Percentiles rank a stretch among this genome's conserved stretches.
Evolutionary conservation across 371 early-diverging fungal genomes (phyloP).

Genomic region (Mucor piriformis): DNA sequence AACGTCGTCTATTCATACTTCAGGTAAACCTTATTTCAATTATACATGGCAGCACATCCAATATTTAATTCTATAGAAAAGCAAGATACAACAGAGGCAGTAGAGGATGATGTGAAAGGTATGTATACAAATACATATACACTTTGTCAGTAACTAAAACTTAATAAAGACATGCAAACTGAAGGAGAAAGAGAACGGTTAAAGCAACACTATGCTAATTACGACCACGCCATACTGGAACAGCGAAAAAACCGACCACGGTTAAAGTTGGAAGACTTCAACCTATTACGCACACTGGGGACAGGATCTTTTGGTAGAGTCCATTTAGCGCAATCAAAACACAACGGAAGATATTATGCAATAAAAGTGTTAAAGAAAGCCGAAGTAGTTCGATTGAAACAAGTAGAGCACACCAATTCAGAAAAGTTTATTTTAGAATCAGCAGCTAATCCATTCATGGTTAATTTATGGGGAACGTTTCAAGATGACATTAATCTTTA

Average conservation of each 20-base stretch:
- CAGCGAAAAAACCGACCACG: conserved; percentile 49
- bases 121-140: background rate
- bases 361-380: conserved; percentile 94
- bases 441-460: conserved; percentile 93
- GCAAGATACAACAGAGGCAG: background rate
- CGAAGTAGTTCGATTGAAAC: conserved; percentile 91
- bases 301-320: conserved; percentile 98
- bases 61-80: too few relatives aligned
- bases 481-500: conserved; percentile 84
- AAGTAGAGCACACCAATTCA: conserved; percentile 95
- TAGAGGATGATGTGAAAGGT: conserved; percentile 8
- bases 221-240: conserved; percentile 21
- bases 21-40: background rate
- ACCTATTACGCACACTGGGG: conserved; percentile 84
- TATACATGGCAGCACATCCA: too few relatives aligned
- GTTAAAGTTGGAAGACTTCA: conserved; percentile 70
- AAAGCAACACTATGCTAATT: conserved; percentile 8
- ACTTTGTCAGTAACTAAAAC: background rate
- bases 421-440: conserved; percentile 92
- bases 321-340: conserved; percentile 90
- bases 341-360: conserved; percentile 79
- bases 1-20: background rate
- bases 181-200: conserved; percentile 5
- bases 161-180: background rate
- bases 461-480: conserved; percentile 85